Evolutionary conservation across 2,329 filamentous ascomycete genomes (phyloP).

Genomic region (Fusarium temperatum): DNA sequence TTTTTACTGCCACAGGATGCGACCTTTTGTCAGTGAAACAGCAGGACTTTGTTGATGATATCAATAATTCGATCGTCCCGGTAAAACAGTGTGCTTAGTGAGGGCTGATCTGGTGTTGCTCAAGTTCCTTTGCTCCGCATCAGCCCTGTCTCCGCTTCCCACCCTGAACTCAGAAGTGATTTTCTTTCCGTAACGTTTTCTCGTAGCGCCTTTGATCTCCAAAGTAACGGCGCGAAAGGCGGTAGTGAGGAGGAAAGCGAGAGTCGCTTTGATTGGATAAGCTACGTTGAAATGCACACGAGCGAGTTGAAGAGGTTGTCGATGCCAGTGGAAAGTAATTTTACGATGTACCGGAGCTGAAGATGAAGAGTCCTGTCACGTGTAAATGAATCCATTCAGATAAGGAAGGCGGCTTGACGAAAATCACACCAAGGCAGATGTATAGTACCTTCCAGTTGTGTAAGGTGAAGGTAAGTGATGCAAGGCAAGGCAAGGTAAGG

Average conservation of each 20-base stretch:
- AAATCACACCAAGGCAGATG: neutral
- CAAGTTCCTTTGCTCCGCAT: conserved; percentile 40
- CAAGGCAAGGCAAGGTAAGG: neutral
- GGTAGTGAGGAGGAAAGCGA: conserved; percentile 23
- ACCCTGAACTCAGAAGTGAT: conserved; percentile 26
- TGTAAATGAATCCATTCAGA: neutral
- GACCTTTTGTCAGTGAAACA: neutral
- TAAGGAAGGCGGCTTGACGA: conserved; percentile 8
- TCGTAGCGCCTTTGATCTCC: conserved; percentile 16
- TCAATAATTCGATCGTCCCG: neutral
- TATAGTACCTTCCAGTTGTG: conserved; percentile 9
- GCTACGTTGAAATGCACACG: neutral
- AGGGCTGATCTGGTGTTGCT: conserved; percentile 7
- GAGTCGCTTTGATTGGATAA: conserved; percentile 17
- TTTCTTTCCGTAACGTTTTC: conserved; percentile 17
- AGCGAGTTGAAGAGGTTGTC: neutral
- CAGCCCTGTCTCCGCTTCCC: conserved; percentile 30
- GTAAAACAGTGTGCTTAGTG: neutral
- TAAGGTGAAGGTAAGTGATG: neutral
- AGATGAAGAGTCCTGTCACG: neutral
- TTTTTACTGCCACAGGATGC: neutral
- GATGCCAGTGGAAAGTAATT: neutral
- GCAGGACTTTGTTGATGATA: neutral
- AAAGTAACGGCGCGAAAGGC: conserved; percentile 35
- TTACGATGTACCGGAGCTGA: neutral